A percentile compares a stretch with the other conserved stretches of the same genome.
Evolutionary conservation across 768 basidiomycete genomes (phyloP).

Genomic region (Pleurotus salmoneostramineus): DNA sequence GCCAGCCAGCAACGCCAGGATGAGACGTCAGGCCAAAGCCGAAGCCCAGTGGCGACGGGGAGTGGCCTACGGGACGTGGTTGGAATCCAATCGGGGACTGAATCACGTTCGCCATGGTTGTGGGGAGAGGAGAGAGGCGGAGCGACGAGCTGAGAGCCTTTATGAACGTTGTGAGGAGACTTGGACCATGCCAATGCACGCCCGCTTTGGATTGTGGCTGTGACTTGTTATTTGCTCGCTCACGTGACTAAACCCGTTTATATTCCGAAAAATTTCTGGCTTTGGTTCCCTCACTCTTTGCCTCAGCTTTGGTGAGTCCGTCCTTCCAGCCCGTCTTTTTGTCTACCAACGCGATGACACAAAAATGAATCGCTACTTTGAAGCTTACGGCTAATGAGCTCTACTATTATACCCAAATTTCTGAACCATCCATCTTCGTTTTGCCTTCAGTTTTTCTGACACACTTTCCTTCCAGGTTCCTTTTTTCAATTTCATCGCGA

Average conservation of each 20-base stretch:
- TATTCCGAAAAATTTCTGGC: conserved; percentile 23
- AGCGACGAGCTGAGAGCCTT: background rate
- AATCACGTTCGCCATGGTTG: conserved; percentile 67
- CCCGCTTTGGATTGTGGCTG: conserved; percentile 5
- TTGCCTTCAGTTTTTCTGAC: background rate
- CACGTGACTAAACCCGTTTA: conserved; percentile 12
- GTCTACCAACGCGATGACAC: conserved; percentile 44
- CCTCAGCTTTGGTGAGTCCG: background rate
- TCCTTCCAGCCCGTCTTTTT: background rate
- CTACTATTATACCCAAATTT: conserved; percentile 88
- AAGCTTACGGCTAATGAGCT: conserved; percentile 68
- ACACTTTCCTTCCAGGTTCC: conserved; percentile 8
- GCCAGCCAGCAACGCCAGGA: conserved; percentile 41
- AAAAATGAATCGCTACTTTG: conserved; percentile 85
- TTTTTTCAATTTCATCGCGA: conserved; percentile 1
- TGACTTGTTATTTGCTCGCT: background rate
- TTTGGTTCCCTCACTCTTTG: conserved; percentile 8
- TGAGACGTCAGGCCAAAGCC: conserved; percentile 62
- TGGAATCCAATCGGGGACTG: conserved; percentile 64
- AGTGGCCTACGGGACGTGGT: conserved; percentile 52
- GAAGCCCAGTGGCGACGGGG: conserved; percentile 66
- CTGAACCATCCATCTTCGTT: conserved; percentile 44
- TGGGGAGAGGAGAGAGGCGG: conserved; percentile 19
- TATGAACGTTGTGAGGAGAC: background rate
- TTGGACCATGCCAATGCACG: background rate